phyloP scores from a whole-genome alignment of 2,329 filamentous ascomycete species.

The Ceratocystis papillata region DNA sequence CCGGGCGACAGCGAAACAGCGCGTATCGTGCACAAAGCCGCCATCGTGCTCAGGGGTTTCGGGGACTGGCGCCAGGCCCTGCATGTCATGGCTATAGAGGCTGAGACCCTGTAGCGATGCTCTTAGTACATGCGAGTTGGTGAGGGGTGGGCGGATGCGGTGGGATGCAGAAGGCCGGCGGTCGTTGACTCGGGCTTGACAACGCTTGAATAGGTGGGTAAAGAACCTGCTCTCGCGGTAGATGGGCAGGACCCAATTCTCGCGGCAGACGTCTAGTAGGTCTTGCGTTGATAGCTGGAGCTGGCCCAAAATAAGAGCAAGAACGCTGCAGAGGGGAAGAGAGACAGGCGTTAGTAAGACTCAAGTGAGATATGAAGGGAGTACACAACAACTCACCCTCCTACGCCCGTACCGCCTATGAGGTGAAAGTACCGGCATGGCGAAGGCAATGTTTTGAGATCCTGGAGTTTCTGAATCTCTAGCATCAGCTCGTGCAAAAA shows the following conservation, averaged over 20 bases:
- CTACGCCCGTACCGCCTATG: not conserved
- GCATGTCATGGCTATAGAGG: conserved; percentile 6
- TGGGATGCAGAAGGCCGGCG: not conserved
- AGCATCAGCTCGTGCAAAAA: conserved; percentile 9
- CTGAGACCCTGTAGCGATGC: not conserved
- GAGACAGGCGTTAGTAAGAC: not conserved
- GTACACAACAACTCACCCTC: conserved; percentile 3
- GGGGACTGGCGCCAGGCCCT: not conserved
- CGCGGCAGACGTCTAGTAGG: conserved; percentile 1
- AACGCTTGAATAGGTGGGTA: not conserved
- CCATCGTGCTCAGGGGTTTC: conserved; percentile 3
- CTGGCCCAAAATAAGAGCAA: not conserved
- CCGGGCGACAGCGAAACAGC: conserved; percentile 2
- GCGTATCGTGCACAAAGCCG: conserved; percentile 6
- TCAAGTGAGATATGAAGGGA: not conserved
- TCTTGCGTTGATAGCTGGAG: conserved; percentile 5
- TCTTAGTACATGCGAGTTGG: not conserved
- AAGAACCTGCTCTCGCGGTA: conserved; percentile 11
- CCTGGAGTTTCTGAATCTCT: conserved; percentile 3
- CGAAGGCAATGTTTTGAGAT: not conserved
- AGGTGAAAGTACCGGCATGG: conserved; percentile 7
- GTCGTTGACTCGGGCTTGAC: conserved; percentile 2
- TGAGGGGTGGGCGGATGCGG: conserved; percentile 5
- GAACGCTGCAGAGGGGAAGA: not conserved
- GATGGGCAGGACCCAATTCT: conserved; percentile 4